phyloP scores from a whole-genome alignment of 305 asterid genomes.

The Andrographis paniculata region DNA sequence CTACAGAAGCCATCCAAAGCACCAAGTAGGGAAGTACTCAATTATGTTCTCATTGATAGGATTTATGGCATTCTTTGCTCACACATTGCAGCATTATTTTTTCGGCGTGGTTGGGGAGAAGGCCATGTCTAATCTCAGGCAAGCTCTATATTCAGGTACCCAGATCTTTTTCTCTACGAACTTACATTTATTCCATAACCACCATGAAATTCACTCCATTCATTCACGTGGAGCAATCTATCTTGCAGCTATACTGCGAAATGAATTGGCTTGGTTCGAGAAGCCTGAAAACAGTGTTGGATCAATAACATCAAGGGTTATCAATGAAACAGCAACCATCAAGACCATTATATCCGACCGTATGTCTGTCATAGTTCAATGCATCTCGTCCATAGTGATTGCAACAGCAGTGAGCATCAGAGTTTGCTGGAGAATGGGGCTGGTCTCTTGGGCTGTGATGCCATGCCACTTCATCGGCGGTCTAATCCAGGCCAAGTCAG shows the following conservation, averaged over 20 bases:
- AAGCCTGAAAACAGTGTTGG: conserved; percentile 60
- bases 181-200: conserved; percentile 11
- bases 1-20: conserved; percentile 36
- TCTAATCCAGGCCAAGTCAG: conserved; percentile 81
- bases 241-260: conserved; percentile 51
- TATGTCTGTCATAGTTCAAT: conserved; percentile 67
- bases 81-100: conserved; percentile 70
- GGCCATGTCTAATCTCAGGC: conserved; percentile 65
- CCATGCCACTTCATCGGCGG: conserved; percentile 90
- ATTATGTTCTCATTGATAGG: conserved; percentile 53
- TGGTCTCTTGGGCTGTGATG: conserved; percentile 89
- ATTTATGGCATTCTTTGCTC: conserved; percentile 53
- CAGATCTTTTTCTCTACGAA: conserved; percentile 5
- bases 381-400: conserved; percentile 66
- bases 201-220: conserved; percentile 5
- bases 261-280: conserved; percentile 78
- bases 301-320: conserved; percentile 54
- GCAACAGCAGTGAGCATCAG: conserved; percentile 69
- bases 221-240: conserved; percentile 6
- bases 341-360: conserved; percentile 74
- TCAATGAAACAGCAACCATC: conserved; percentile 60
- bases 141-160: conserved; percentile 63
- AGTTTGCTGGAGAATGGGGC: conserved; percentile 78
- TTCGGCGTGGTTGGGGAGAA: conserved; percentile 69
- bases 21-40: conserved; percentile 49